Conservation (phyloP, 139 green algal species). For the Eudorina sp. region DNA sequence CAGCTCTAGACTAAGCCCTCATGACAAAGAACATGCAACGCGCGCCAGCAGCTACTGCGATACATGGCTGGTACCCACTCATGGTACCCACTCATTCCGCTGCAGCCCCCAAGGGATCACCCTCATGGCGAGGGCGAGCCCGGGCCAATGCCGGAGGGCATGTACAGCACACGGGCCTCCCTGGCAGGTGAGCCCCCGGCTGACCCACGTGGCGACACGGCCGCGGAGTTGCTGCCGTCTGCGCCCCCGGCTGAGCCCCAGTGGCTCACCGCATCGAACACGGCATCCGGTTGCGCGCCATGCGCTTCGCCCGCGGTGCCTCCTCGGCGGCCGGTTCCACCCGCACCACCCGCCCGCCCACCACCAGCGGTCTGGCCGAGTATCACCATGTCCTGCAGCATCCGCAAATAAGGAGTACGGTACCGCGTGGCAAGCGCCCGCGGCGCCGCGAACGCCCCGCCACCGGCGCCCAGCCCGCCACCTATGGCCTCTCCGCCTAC, state of each 20-base stretch:
- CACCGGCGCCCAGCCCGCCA: not conserved
- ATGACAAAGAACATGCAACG: no score
- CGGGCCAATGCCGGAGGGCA: conserved; percentile 13
- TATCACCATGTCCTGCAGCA: conserved; percentile 19
- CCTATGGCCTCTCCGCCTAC: conserved; percentile 6
- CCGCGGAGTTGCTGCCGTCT: not conserved
- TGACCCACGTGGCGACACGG: not conserved
- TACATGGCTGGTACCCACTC: no score
- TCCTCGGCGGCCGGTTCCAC: not conserved
- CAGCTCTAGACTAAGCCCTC: no score
- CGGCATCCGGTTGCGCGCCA: not conserved
- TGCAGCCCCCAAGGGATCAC: no score
- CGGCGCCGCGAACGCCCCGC: not conserved
- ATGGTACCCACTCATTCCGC: no score
- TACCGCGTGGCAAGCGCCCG: conserved; percentile 16
- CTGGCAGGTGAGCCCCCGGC: not conserved
- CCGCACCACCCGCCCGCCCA: no score
- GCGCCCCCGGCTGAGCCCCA: not conserved
- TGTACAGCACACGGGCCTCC: conserved; percentile 6
- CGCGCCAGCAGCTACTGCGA: no score
- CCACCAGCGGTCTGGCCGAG: not conserved
- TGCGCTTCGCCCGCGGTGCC: not conserved
- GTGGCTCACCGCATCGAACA: not conserved
- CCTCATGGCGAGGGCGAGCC: not conserved
- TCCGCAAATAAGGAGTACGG: conserved; percentile 32